phyloP scores from a whole-genome alignment of 2,329 filamentous ascomycete species.

The Rhytidhysteron rufulum region DNA sequence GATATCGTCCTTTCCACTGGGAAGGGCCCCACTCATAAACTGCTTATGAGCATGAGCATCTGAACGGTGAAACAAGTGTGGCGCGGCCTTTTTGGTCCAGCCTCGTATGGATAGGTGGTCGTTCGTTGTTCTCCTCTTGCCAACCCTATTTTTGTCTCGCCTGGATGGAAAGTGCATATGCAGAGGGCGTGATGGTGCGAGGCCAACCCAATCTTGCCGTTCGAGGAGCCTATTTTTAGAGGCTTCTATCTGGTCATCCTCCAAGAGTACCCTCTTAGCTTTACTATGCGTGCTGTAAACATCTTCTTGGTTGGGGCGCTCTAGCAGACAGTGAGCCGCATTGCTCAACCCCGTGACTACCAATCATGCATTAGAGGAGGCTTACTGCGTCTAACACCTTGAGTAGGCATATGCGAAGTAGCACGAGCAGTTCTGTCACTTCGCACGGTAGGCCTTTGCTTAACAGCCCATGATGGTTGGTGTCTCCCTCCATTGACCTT shows the following conservation, averaged over 20 bases:
- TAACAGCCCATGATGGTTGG: no score
- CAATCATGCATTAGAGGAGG: background rate
- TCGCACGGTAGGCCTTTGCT: no score
- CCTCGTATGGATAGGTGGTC: background rate
- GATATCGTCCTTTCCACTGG: constrained; percentile 19
- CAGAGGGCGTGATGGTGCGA: constrained; percentile 24
- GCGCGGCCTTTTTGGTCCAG: background rate
- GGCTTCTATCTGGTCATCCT: constrained; percentile 20
- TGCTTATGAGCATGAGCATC: constrained; percentile 4
- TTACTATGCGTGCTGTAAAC: constrained; percentile 6
- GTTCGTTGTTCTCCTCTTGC: constrained; percentile 28
- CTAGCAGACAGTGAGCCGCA: background rate
- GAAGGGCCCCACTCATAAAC: constrained; percentile 12
- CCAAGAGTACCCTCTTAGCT: no score
- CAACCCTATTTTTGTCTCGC: constrained; percentile 25
- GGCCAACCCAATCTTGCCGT: constrained; percentile 32
- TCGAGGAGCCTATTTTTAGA: constrained; percentile 26
- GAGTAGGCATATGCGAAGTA: no score
- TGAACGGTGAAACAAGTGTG: constrained; percentile 1
- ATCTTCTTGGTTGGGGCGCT: background rate
- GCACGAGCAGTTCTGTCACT: no score
- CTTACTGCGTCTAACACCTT: background rate
- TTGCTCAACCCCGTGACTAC: background rate
- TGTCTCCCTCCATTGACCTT: no score
- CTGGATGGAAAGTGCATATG: constrained; percentile 22